A percentile compares a stretch with the other conserved stretches of the same genome.
phyloP scores from a whole-genome alignment of 129 eudicot genomes.

The Lonicera japonica region DNA sequence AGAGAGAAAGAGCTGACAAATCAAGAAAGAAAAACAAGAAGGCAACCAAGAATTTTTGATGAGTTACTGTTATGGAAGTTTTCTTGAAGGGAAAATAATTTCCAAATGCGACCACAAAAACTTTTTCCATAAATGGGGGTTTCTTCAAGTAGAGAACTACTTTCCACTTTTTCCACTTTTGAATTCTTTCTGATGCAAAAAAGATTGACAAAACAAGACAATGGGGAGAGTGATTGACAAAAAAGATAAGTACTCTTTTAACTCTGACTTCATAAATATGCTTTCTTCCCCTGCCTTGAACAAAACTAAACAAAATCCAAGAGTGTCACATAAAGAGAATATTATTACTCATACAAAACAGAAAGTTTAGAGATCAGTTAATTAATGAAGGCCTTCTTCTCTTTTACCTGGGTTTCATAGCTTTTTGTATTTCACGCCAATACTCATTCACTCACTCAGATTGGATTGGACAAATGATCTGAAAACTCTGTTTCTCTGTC shows the following conservation, averaged over 20 bases:
- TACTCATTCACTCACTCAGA: constrained; percentile 18
- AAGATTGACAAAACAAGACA: constrained; percentile 45
- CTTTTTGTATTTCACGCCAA: constrained; percentile 11
- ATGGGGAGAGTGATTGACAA: constrained; percentile 8
- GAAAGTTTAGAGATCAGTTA: constrained; percentile 11
- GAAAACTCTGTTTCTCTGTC: constrained; percentile 14
- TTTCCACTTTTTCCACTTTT: constrained; percentile 29
- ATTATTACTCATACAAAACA: constrained; percentile 35
- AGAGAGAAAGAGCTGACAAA: not conserved
- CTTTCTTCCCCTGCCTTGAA: constrained; percentile 1
- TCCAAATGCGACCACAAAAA: constrained; percentile 20
- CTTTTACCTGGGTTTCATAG: constrained; percentile 19
- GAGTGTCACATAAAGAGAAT: constrained; percentile 23
- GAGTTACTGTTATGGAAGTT: constrained; percentile 3
- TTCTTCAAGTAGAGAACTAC: constrained; percentile 27
- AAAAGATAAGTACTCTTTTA: not conserved
- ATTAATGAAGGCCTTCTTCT: constrained; percentile 8
- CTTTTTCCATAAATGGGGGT: constrained; percentile 20
- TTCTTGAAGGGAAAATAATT: constrained; percentile 29
- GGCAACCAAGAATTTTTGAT: not conserved
- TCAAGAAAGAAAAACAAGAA: not conserved
- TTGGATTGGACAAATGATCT: constrained; percentile 29
- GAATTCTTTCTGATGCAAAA: constrained; percentile 7
- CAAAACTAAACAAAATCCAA: constrained; percentile 35
- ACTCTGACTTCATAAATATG: constrained; percentile 33